phyloP scores from a whole-genome alignment of 495 filamentous ascomycete genomes.

The Talaromyces ruber region DNA sequence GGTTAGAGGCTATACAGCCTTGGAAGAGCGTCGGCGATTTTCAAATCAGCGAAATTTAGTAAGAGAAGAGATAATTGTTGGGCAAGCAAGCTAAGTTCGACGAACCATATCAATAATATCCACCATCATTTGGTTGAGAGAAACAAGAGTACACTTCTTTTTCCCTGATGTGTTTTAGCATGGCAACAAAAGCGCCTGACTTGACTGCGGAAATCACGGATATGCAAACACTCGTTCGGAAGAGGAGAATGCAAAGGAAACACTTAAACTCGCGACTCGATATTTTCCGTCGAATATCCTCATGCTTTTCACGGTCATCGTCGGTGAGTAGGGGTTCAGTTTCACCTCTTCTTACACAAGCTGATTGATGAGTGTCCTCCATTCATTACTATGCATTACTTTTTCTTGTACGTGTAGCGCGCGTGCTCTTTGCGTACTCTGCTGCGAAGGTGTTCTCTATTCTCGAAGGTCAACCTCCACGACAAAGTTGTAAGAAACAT shows the following conservation, averaged over 20 bases:
- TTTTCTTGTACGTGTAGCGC: neutral
- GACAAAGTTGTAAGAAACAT: neutral
- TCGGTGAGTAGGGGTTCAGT: neutral
- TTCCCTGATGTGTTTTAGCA: constrained; percentile 31
- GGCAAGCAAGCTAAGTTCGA: constrained; percentile 37
- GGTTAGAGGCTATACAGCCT: constrained; percentile 14
- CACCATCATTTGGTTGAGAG: constrained; percentile 8
- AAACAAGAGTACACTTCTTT: constrained; percentile 10
- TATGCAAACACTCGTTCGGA: neutral
- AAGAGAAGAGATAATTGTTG: neutral
- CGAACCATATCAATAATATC: constrained; percentile 16
- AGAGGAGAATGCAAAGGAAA: neutral
- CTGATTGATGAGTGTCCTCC: neutral
- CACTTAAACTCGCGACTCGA: neutral
- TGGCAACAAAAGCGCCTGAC: constrained; percentile 12
- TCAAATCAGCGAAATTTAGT: neutral
- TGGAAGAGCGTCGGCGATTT: neutral
- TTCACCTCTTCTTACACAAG: neutral
- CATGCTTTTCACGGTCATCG: neutral
- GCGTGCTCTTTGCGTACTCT: too few species aligned
- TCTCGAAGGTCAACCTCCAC: neutral
- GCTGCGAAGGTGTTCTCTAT: neutral
- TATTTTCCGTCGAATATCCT: neutral
- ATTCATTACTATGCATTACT: neutral
- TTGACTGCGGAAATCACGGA: neutral